Evolutionary conservation across 306 rosid genomes (phyloP), one percentile per base, ranked within the genome.

Genomic region (Dicorynia guianensis): DNA sequence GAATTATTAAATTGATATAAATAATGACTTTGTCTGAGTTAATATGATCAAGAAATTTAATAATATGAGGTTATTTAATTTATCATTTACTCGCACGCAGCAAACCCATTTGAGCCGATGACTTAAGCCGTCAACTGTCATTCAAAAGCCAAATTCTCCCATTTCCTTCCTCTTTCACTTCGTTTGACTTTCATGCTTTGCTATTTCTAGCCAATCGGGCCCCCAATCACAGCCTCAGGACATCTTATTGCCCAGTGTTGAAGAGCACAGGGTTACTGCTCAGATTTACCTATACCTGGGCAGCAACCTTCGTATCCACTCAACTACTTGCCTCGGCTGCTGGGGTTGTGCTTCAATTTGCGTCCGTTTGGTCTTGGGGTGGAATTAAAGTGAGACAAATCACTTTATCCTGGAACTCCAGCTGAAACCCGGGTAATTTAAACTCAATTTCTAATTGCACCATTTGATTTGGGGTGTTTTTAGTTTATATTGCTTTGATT

Each of bases 341-440:
- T 12, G 13, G 59, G 48, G 56, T 42, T 78, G 47, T 14, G 61
- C 76, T 85, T 85, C 85, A 60, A 55, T 81, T 42, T 69, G 53
- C 55, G 40, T 49, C 39, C 47, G 6, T 14, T 52, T 54, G 42
- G 62, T 61, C 33, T 66, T 57, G 43, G 49, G 67, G 17, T 48
- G 62, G 67, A 79, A 47, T 44, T 72, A 67, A 47, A 59, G 56
- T 63, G 71, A 38, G 77, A 67, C 12, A 59, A 70, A 20, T 56
- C 78, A 63, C 60, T 49, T 11, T 33, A 3, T 68, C 67, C 67
- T 57, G 38, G 39, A 11, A 67, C 50, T 80, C 62, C 68, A 56
- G 79, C 85, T 54, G 30, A 69, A 46, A 49, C 79, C 63, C 84
- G 80, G 92, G 90, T 80, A 76, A 64, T 13, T 43, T 10, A 55